A percentile compares a stretch with the other conserved stretches of the same genome.
Conservation (phyloP, 116 monocot genomes). For the Thalassia testudinum region DNA sequence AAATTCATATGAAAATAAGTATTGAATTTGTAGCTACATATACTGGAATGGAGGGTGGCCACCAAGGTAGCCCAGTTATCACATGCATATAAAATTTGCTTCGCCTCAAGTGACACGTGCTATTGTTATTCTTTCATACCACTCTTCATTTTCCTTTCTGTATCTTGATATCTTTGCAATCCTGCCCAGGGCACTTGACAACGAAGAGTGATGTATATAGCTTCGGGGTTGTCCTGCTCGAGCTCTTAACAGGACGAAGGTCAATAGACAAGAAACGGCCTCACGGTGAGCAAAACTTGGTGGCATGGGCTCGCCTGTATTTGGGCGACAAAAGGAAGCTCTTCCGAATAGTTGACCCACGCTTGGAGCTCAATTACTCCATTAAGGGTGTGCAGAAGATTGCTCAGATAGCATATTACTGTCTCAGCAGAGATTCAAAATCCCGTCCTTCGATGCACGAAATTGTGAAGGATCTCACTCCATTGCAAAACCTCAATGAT, state of each 20-base stretch:
- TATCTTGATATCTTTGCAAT: no score
- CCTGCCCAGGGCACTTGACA: slow-evolving; percentile 39
- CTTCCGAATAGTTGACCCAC: slow-evolving; percentile 44
- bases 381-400: slow-evolving; percentile 51
- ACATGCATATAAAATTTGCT: no score
- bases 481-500: slow-evolving; percentile 39
- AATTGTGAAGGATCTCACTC: slow-evolving; percentile 28
- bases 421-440: slow-evolving; percentile 43
- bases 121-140: no score
- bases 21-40: no score
- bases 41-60: no score
- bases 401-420: slow-evolving; percentile 40
- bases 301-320: slow-evolving; percentile 37
- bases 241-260: slow-evolving; percentile 50
- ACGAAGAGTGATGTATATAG: slow-evolving; percentile 61
- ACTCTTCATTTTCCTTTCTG: no score
- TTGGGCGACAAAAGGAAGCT: slow-evolving; percentile 28
- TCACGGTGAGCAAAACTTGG: slow-evolving; percentile 35
- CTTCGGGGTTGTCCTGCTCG: slow-evolving; percentile 56
- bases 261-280: slow-evolving; percentile 56
- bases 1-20: no score
- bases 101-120: no score
- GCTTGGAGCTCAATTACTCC: slow-evolving; percentile 46
- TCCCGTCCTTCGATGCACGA: slow-evolving; percentile 45
- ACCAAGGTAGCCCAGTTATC: no score